Percentiles rank a stretch among this genome's conserved stretches.
Evolutionary conservation across 345 rosid genomes (phyloP).

Genomic region (Sisymbrium altissimum): DNA sequence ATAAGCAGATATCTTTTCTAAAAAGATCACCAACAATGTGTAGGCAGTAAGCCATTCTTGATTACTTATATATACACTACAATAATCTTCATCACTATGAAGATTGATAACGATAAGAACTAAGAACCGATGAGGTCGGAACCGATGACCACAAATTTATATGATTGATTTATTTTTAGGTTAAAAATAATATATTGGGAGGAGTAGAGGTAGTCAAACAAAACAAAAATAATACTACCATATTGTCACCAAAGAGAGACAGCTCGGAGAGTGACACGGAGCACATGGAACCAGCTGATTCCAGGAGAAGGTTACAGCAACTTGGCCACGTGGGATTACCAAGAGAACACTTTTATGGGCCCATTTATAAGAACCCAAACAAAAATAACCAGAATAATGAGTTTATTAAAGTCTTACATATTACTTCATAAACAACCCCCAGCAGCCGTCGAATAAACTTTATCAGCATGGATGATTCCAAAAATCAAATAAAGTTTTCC

Average conservation of each 20-base stretch:
- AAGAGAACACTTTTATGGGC: not conserved
- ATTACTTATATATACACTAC: not conserved
- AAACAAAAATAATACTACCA: not conserved
- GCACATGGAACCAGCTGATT: conserved; percentile 36
- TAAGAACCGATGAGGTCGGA: not conserved
- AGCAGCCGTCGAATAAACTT: no score
- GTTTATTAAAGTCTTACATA: not conserved
- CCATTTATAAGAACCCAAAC: not conserved
- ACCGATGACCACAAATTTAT: not conserved
- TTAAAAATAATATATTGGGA: not conserved
- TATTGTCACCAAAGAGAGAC: not conserved
- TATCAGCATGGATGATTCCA: not conserved
- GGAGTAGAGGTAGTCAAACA: conserved; percentile 6
- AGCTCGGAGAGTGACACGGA: conserved; percentile 33
- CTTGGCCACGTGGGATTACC: conserved; percentile 28
- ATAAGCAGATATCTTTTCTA: no score
- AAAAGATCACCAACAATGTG: no score
- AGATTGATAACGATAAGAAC: not conserved
- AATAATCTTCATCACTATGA: not conserved
- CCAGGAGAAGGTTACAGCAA: conserved; percentile 34
- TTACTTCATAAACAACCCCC: not conserved
- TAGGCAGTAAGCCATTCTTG: not conserved
- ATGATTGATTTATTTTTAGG: not conserved
- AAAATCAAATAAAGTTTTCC: conserved; percentile 12
- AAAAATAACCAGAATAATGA: not conserved